A percentile compares a stretch with the other conserved stretches of the same genome.
phyloP scores from a whole-genome alignment of 371 early-diverging fungal genomes.

The Mucor indicus region DNA sequence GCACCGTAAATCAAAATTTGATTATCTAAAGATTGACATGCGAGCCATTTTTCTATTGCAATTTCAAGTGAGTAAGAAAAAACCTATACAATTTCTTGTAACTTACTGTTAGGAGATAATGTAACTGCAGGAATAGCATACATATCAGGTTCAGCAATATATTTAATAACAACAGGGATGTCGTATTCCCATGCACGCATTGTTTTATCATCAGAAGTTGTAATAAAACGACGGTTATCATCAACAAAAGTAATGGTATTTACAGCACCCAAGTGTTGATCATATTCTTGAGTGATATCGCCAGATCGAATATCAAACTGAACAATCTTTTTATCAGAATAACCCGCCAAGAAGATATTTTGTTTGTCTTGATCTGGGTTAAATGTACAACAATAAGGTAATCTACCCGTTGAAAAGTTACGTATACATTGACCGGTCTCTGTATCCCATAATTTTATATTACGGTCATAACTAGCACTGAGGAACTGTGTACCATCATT shows the following conservation, averaged over 20 bases:
- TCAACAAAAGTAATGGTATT: conserved; percentile 97
- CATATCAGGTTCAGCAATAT: conserved; percentile 95
- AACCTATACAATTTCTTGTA: too few relatives aligned
- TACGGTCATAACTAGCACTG: conserved; percentile 88
- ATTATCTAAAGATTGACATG: conserved; percentile 93
- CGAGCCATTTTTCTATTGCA: conserved; percentile 86
- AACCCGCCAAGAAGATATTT: conserved; percentile 86
- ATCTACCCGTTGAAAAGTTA: conserved; percentile 72
- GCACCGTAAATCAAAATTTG: conserved; percentile 89
- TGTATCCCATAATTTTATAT: conserved; percentile 95
- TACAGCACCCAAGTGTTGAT: conserved; percentile 94
- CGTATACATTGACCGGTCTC: conserved; percentile 89
- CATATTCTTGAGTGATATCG: conserved; percentile 90
- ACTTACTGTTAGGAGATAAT: conserved; percentile 82
- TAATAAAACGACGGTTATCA: conserved; percentile 90
- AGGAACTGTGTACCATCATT: conserved; percentile 85
- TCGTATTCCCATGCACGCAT: conserved; percentile 97
- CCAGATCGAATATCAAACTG: conserved; percentile 83
- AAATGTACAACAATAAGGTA: conserved; percentile 88
- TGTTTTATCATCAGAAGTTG: conserved; percentile 95
- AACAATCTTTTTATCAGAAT: conserved; percentile 89
- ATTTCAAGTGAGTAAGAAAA: background rate
- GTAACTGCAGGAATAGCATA: conserved; percentile 93
- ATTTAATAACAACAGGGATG: conserved; percentile 96
- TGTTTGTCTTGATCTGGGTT: conserved; percentile 87